Evolutionary conservation across 2,329 filamentous ascomycete genomes (phyloP), one percentile per base, ranked within the genome.

Genomic region (Colletotrichum sublineola): DNA sequence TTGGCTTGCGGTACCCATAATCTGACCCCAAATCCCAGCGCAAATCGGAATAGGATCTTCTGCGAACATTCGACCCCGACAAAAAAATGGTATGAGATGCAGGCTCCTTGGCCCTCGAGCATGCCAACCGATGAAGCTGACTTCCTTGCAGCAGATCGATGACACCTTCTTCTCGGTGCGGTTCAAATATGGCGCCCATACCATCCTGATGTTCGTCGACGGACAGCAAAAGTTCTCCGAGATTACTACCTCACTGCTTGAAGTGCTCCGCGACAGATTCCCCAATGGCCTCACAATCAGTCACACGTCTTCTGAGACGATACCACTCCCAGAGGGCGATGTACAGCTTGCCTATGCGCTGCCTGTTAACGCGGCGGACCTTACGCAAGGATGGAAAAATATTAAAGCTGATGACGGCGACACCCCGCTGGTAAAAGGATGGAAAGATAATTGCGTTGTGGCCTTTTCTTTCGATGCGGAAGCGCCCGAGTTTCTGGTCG

Each of bases 151-250:
- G 71, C 71, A 79, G 48, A 75, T 83, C 29, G 81, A 83, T 72
- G 86, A 89, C 56, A 82, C 86, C n/a, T 84, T 87, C 75, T 85
- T 89, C 76, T 93, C 92, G 12, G 83, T 95, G 67, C 88, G 91
- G 72, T 90, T 95, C 83, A 94, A 94, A 81, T 88, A 93, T 79
- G 90, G 92, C 78, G 89, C 90, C 70, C 88, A 91, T 76, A 95
- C 92, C 5, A 85, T 94, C 75, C 89, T 93, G 77, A 85, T 95
- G 70, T 91, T 93, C 74, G 86, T 92, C 57, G 86, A 90, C 50
- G 83, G 90, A 6, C 82, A 87, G 18, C 86, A 87, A 50, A 81
- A 89, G 14, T 89, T 94, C 77, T 81, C 84, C 20, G 81, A 84
- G 1, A 83, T 93, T 71, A 90, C 90, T 68, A 76, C 84, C 24